These are phyloP conservation scores for Hypsizygus marmoreus DNA, from an alignment of 768 basidiomycete genomes.

Conservation along the genomic window DNA sequence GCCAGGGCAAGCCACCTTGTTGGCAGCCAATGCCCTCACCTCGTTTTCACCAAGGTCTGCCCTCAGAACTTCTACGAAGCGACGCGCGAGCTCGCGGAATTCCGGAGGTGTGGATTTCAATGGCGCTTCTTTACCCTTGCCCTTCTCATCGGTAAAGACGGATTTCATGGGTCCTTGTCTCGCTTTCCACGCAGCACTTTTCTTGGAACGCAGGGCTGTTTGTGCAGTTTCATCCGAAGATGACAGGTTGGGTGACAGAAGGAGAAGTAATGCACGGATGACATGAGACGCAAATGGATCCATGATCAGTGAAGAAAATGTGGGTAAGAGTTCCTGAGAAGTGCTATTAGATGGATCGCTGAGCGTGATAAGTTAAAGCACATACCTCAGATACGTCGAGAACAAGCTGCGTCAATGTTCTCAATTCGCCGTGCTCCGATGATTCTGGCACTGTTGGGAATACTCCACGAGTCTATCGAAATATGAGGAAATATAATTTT, in stretches of 20 bases:
- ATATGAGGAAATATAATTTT: no score
- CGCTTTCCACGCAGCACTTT: constrained; percentile 80
- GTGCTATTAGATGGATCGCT: not conserved
- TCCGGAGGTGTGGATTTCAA: constrained; percentile 39
- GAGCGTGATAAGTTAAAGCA: constrained; percentile 15
- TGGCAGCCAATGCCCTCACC: constrained; percentile 72
- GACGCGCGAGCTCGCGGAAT: constrained; percentile 48
- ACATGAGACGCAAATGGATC: constrained; percentile 93
- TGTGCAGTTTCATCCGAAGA: constrained; percentile 36
- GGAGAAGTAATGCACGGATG: constrained; percentile 72
- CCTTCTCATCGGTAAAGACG: constrained; percentile 56
- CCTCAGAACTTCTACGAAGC: constrained; percentile 53
- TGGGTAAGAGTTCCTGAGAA: constrained; percentile 68
- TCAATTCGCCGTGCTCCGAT: constrained; percentile 63
- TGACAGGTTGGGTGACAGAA: constrained; percentile 68
- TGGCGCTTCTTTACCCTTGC: constrained; percentile 33
- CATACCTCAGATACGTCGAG: constrained; percentile 65
- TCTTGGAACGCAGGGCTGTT: constrained; percentile 74
- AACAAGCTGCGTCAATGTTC: constrained; percentile 62
- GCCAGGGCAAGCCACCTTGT: constrained; percentile 76
- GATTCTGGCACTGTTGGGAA: constrained; percentile 49
- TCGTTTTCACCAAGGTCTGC: constrained; percentile 66
- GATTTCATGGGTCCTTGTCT: constrained; percentile 82
- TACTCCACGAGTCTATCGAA: constrained; percentile 53
- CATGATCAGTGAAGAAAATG: constrained; percentile 65